Percentiles rank a stretch among this genome's conserved stretches.
These are phyloP conservation scores for Rhypophila decipiens DNA, from an alignment of 495 filamentous ascomycete species.

Conservation along the genomic window DNA sequence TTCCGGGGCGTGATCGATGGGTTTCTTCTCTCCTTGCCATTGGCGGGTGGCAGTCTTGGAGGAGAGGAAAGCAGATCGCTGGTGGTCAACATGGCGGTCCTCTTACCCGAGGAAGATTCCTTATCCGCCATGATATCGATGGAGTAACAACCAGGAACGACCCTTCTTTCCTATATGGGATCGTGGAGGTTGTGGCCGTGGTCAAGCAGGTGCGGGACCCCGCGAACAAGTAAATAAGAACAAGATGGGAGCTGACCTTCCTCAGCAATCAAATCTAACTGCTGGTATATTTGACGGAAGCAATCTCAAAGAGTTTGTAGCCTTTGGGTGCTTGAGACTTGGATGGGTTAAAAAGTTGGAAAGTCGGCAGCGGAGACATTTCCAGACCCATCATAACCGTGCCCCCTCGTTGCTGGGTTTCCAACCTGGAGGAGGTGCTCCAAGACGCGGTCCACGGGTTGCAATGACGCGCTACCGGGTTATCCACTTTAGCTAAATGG, in stretches of 20 bases:
- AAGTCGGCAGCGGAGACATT: neutral
- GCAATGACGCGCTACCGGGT: conserved; percentile 21
- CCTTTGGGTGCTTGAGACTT: no score
- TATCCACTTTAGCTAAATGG: neutral
- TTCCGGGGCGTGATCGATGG: conserved; percentile 64
- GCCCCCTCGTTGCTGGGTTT: neutral
- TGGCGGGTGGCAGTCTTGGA: conserved; percentile 19
- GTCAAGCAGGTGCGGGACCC: no score
- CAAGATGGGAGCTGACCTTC: no score
- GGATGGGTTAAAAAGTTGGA: neutral
- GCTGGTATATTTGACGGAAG: no score
- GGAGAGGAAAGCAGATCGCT: conserved; percentile 32
- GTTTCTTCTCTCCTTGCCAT: conserved; percentile 38
- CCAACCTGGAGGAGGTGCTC: neutral
- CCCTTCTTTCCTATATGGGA: no score
- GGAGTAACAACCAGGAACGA: no score
- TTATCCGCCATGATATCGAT: conserved; percentile 13
- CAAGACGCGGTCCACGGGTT: conserved; percentile 22
- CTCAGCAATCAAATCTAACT: no score
- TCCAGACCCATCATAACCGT: neutral
- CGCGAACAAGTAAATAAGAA: no score
- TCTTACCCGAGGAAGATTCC: conserved; percentile 14
- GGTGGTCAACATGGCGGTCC: conserved; percentile 17
- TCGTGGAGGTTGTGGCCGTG: no score
- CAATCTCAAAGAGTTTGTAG: no score